Evolutionary conservation across 2,329 filamentous ascomycete genomes (phyloP), one percentile per base, ranked within the genome.

Genomic region (Aspergillus puulaauensis): DNA sequence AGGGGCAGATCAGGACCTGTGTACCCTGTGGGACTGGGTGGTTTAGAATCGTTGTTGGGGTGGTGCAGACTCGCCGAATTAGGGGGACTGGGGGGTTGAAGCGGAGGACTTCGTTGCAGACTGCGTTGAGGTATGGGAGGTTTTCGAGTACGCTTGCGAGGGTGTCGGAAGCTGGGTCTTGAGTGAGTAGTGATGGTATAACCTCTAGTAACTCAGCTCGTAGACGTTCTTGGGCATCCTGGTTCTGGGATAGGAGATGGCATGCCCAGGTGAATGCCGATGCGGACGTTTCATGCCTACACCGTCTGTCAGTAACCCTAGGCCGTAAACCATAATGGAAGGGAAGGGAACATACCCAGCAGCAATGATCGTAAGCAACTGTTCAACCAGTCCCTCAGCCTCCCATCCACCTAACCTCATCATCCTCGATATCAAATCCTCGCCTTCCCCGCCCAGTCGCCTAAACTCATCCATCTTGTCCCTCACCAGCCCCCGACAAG

Each of bases 51-150:
- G 27, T 31, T 14, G 47, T 52, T 9, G 40, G 39, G n/a, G 41
- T 19, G 1, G 14, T 51, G 6, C 47, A 31, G 31, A 51, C 35
- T 11, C 54, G 54, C 3, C 40, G 19, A 3, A 44, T 46, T 15
- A 56, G 47, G 11, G 54, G 54, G 19, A 56, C 39, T 0, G 47
- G 47, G 9, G 54, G 27, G 5, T 19, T 37, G 19, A 51, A 56
- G 27, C 54, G 54, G 15, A 56, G 54, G 19, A 46, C 46, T 31
- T 56, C 41, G 19, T 52, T 51, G 23, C 54, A 56, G 19, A 56
- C 54, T 11, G 54, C 54, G 21, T 56, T 41, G 8, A 56, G 47
- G 12, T 56, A 51, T 14, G 46, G 40, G 7, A 56, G 19, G 19
- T 21, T 46, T 14, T 56, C 54, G 14, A 56, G 39, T 11, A 17